A percentile compares a stretch with the other conserved stretches of the same genome.
Evolutionary conservation across 495 filamentous ascomycete species (phyloP).

Genomic region (Cercophora scortea): DNA sequence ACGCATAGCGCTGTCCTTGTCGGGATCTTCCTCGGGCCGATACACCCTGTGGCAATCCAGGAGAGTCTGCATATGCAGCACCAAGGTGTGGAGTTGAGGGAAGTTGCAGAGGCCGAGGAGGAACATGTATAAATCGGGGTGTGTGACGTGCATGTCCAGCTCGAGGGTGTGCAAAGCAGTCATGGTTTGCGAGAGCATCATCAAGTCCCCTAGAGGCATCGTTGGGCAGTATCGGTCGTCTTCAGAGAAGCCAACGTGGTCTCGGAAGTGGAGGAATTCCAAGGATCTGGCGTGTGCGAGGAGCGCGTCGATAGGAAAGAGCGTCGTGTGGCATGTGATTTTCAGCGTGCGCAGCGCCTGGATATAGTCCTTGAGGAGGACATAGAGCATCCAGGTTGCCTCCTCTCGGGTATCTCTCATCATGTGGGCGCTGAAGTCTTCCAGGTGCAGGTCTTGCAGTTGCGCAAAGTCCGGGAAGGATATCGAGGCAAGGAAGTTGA

Average conservation of each 20-base stretch:
- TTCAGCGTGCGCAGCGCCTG: not conserved
- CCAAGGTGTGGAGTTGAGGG: not conserved
- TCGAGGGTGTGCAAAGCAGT: not conserved
- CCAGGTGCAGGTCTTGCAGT: slow-evolving; percentile 14
- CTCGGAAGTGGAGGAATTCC: not conserved
- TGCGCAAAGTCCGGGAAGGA: slow-evolving; percentile 9
- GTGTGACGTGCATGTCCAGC: not conserved
- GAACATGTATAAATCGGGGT: not conserved
- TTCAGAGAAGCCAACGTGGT: not conserved
- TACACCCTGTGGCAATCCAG: not conserved
- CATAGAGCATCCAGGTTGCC: slow-evolving; percentile 12
- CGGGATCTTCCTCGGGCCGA: not conserved
- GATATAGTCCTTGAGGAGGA: slow-evolving; percentile 13
- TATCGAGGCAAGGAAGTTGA: slow-evolving; percentile 20
- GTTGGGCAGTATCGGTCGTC: not conserved
- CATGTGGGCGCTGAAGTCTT: slow-evolving; percentile 18
- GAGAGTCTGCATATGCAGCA: not conserved
- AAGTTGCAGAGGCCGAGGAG: not conserved
- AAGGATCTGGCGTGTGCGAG: not conserved
- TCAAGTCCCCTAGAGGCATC: not conserved
- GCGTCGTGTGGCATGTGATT: not conserved
- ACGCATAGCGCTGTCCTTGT: not conserved
- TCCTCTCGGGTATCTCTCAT: slow-evolving; percentile 8
- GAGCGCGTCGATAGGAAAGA: slow-evolving; percentile 1
- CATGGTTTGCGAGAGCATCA: not conserved